These are phyloP conservation scores for Gnetum montanum DNA, from an alignment of 75 land plant species.

Conservation along the genomic window DNA sequence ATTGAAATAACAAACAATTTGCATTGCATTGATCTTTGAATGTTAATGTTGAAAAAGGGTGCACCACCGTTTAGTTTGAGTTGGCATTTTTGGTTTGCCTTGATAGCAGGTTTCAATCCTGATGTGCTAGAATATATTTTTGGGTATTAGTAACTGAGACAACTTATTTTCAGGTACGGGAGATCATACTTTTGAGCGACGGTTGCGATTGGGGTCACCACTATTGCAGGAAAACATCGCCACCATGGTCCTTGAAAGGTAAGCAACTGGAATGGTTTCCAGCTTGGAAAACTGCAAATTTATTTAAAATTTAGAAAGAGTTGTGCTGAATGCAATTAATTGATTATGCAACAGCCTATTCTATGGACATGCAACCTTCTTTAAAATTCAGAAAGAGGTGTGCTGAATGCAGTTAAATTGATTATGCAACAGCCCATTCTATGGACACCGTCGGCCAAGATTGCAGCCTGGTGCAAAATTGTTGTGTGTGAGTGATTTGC, in stretches of 20 bases:
- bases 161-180: slow-evolving; percentile 65
- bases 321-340: neutral
- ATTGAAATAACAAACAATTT: too few species aligned
- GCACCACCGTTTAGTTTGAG: neutral
- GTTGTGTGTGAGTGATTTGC: slow-evolving; percentile 94
- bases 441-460: slow-evolving; percentile 79
- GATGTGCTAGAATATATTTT: neutral
- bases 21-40: too few species aligned
- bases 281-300: too few species aligned
- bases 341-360: neutral
- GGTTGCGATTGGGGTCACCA: slow-evolving; percentile 88
- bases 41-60: too few species aligned
- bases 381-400: too few species aligned
- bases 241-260: slow-evolving; percentile 99
- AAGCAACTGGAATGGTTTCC: neutral
- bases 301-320: too few species aligned
- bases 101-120: too few species aligned
- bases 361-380: too few species aligned
- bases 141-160: neutral
- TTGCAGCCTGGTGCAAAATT: slow-evolving; percentile 83
- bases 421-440: slow-evolving; percentile 72
- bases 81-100: neutral
- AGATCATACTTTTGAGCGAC: slow-evolving; percentile 90
- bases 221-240: slow-evolving; percentile 87
- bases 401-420: neutral